A percentile compares a stretch with the other conserved stretches of the same genome.
These are phyloP conservation scores for Sugiyamaella grinbergsii DNA, from an alignment of 1,139 yeast species.

Conservation along the genomic window DNA sequence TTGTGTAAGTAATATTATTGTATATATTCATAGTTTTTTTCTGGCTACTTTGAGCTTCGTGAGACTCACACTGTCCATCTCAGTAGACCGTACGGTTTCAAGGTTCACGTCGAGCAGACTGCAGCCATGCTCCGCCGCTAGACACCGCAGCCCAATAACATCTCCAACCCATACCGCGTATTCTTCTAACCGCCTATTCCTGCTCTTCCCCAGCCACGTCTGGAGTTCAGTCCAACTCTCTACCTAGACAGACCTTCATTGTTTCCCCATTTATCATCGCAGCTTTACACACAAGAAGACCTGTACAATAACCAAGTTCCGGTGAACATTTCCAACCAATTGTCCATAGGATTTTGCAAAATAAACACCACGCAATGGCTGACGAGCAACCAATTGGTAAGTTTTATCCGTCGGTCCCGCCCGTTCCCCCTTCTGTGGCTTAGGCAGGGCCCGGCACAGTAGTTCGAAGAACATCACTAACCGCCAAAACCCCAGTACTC, in stretches of 20 bases:
- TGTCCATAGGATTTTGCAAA: not conserved
- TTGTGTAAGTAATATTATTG: too few species aligned
- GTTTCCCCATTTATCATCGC: not conserved
- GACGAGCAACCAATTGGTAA: conserved; percentile 20
- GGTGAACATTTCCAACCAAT: not conserved
- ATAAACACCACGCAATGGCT: conserved; percentile 6
- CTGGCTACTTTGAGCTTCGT: too few species aligned
- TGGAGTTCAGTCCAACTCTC: not conserved
- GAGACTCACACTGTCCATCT: too few species aligned
- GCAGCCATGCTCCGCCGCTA: too few species aligned
- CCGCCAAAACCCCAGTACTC: conserved; percentile 54
- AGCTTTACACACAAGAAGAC: not conserved
- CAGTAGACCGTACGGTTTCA: too few species aligned
- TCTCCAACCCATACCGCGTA: not conserved
- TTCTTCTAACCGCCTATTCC: not conserved
- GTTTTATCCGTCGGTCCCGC: not conserved
- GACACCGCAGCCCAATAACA: too few species aligned
- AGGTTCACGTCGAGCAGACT: too few species aligned
- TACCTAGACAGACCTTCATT: not conserved
- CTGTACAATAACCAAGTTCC: not conserved
- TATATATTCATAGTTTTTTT: too few species aligned
- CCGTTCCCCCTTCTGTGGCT: not conserved
- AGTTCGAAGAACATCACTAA: not conserved
- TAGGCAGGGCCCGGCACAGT: too few species aligned
- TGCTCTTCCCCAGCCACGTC: conserved; percentile 2